A percentile compares a stretch with the other conserved stretches of the same genome.
Evolutionary conservation across 1,139 yeast genomes (phyloP).

Genomic region (Blastobotrys serpentis): DNA sequence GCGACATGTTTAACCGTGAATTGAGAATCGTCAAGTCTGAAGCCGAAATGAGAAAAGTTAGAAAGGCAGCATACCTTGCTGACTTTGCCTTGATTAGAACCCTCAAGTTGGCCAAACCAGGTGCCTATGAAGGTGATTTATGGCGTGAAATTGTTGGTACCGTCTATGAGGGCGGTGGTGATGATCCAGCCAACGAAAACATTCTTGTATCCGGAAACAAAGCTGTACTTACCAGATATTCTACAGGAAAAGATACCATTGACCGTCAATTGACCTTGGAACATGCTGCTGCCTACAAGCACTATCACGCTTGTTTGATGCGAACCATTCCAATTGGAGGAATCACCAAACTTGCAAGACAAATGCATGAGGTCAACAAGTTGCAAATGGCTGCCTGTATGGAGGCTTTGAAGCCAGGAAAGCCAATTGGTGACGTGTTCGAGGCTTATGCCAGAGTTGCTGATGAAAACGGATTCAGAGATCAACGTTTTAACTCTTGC

Average conservation of each 20-base stretch:
- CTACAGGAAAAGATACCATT: conserved; percentile 18
- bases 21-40: conserved; percentile 17
- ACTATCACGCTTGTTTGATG: conserved; percentile 20
- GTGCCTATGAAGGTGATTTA: conserved; percentile 18
- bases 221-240: conserved; percentile 18
- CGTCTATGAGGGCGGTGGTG: conserved; percentile 18
- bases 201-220: conserved; percentile 18
- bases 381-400: conserved; percentile 18
- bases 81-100: conserved; percentile 16
- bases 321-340: conserved; percentile 21
- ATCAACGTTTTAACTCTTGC: conserved; percentile 20
- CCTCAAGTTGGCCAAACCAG: conserved; percentile 18
- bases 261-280: conserved; percentile 17
- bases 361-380: conserved; percentile 19
- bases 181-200: conserved; percentile 19
- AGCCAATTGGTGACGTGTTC: conserved; percentile 19
- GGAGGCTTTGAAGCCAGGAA: conserved; percentile 19
- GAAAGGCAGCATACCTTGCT: conserved; percentile 19
- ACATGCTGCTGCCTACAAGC: conserved; percentile 23
- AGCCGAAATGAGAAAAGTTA: conserved; percentile 16
- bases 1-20: conserved; percentile 17
- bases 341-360: conserved; percentile 19
- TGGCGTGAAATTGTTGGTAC: conserved; percentile 19
- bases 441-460: conserved; percentile 20
- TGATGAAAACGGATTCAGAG: conserved; percentile 20